Evolutionary conservation across 108 stramenopile genomes (phyloP), one percentile per base, ranked within the genome.

Genomic region (Cylindrotheca closterium): DNA sequence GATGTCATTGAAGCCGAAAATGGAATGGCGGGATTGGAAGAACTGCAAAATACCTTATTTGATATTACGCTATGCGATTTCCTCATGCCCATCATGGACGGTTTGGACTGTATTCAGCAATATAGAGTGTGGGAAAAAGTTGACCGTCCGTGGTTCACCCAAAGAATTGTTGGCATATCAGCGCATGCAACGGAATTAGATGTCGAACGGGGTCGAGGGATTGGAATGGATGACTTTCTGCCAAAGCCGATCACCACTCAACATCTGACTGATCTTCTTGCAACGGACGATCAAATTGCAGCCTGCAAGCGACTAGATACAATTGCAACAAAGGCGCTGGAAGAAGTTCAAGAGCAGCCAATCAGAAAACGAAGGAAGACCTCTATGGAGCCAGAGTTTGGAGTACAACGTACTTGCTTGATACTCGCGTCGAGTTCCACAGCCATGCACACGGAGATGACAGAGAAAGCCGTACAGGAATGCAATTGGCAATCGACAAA

Each of bases 11-110:
- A 76, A 42, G 92, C 92, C 1, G 73, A 64, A 45, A 85, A 93
- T 65, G 92, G 92, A 22, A 49, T 83, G 51, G 68, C 84, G 49
- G 89, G 88, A 4, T 67, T 88, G 22, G 60, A 83, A 49, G 34
- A 51, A 18, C 32, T 93, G 59, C 71, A 84, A 57, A 54, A 42
- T 12, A 42, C 57, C 22, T 32, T 73, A 12, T 79, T 59, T 47
- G 71, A 73, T 32, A 15, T 79, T 10, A 55, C 55, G 24, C 31
- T 79, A 0, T 63, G 72, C 29, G 88, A 93, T 51, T 86, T 89
- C 55, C 63, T 89, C 47, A 93, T 93, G 92, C 92, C 92, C 21
- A 65, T 93, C 10, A 79, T 88, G 78, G 88, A 93, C 61, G 92
- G 92, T 22, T 58, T 93, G 23, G 86, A 89, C 55, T 79, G 85